phyloP scores from a whole-genome alignment of 176 grass and related monocot species.

The Rhynchospora tenuis region DNA sequence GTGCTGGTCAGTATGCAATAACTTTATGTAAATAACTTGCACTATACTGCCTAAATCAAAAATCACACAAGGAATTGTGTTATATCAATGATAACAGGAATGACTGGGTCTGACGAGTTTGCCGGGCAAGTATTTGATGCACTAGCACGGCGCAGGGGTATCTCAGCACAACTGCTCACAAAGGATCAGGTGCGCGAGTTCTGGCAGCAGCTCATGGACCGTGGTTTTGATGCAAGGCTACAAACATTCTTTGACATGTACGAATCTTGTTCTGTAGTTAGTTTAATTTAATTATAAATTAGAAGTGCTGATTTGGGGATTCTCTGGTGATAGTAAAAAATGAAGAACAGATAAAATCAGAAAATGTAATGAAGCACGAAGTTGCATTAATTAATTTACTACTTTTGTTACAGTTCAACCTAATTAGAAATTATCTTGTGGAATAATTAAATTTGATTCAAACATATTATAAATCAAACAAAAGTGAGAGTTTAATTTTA shows the following conservation, averaged over 20 bases:
- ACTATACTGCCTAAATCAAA: background rate
- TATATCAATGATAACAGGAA: constrained; percentile 33
- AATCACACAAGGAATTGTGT: background rate
- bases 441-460: background rate
- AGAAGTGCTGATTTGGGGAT: background rate
- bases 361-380: background rate
- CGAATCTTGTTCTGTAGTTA: background rate
- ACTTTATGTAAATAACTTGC: background rate
- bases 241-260: constrained; percentile 99
- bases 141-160: constrained; percentile 59
- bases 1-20: background rate
- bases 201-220: constrained; percentile 87
- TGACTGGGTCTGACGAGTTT: constrained; percentile 84
- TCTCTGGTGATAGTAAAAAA: background rate
- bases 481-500: background rate
- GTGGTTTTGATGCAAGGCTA: constrained; percentile 74
- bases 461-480: background rate
- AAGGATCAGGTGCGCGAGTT: constrained; percentile 68
- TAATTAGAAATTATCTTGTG: background rate
- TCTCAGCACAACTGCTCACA: constrained; percentile 48
- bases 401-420: background rate
- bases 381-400: background rate
- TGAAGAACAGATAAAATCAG: background rate
- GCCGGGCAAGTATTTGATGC: constrained; percentile 61
- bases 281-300: background rate